A percentile compares a stretch with the other conserved stretches of the same genome.
phyloP scores from a whole-genome alignment of 2,329 filamentous ascomycete genomes.

The Endoconidiophora laricicola region DNA sequence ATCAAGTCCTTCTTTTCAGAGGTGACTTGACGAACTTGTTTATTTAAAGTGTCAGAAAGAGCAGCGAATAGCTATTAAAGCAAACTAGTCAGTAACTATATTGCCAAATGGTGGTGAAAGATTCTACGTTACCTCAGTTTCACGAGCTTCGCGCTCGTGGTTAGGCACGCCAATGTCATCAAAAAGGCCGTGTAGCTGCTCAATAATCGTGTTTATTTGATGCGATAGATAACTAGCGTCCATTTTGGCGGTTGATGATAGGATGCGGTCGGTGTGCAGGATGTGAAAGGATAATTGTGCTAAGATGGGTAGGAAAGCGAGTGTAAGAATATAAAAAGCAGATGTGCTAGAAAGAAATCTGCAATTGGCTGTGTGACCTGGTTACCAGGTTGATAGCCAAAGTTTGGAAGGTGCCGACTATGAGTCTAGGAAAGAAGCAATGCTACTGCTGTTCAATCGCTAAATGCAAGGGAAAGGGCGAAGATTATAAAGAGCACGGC shows the following conservation, averaged over 20 bases:
- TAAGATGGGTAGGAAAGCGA: background rate
- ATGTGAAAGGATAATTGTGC: background rate
- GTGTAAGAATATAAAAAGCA: constrained; percentile 1
- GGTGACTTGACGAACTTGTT: constrained; percentile 70
- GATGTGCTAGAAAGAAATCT: background rate
- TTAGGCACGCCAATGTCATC: constrained; percentile 92
- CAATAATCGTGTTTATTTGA: constrained; percentile 88
- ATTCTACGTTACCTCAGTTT: constrained; percentile 55
- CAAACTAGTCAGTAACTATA: background rate
- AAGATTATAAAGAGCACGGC: too few species aligned
- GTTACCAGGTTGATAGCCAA: background rate
- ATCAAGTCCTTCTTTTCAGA: constrained; percentile 78
- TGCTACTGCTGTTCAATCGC: background rate
- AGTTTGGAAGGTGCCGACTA: background rate
- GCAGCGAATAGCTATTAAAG: constrained; percentile 65
- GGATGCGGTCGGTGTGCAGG: background rate
- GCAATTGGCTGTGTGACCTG: background rate
- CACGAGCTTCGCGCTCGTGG: constrained; percentile 80
- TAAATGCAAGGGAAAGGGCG: too few species aligned
- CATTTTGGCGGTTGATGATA: constrained; percentile 31
- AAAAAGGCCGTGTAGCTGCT: constrained; percentile 83
- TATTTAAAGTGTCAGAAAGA: constrained; percentile 79
- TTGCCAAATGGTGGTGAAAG: background rate
- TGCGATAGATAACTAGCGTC: constrained; percentile 86
- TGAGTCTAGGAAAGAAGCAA: background rate